Conservation (phyloP, 352 stramenopile species). For the Globisporangium parvum region DNA sequence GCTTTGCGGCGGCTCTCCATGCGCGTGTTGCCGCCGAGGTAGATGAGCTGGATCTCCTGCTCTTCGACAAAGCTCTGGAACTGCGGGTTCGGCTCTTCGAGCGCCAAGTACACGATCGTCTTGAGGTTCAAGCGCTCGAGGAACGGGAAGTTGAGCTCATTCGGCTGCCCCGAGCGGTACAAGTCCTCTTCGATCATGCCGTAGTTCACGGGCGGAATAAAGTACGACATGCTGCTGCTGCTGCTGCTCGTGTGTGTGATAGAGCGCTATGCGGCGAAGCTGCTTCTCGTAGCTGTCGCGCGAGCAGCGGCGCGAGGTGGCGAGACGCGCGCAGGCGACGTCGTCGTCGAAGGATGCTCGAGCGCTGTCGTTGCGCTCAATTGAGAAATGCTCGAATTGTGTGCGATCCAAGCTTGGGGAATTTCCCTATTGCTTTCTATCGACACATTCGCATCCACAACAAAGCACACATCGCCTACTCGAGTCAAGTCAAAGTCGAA, state of each 20-base stretch:
- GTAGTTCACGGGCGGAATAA: constrained; percentile 92
- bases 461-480: background rate
- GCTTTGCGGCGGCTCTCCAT: constrained; percentile 85
- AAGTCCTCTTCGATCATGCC: constrained; percentile 90
- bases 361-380: too few relatives aligned
- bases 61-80: constrained; percentile 89
- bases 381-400: too few relatives aligned
- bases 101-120: constrained; percentile 90
- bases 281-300: background rate
- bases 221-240: constrained; percentile 69
- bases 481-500: background rate
- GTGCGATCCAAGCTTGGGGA: too few relatives aligned
- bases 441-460: too few relatives aligned
- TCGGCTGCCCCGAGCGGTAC: constrained; percentile 87
- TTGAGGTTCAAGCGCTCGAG: constrained; percentile 86
- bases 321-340: too few relatives aligned
- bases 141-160: constrained; percentile 92
- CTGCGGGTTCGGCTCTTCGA: constrained; percentile 87
- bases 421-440: too few relatives aligned
- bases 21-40: constrained; percentile 83
- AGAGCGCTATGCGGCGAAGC: background rate
- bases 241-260: too few relatives aligned
- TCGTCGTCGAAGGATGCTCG: too few relatives aligned
- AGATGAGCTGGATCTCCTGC: constrained; percentile 86
- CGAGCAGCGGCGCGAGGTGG: background rate